Base-by-base conservation (phyloP, 1,139 yeast genomes). In the Suhomyces panamericanus region DNA sequence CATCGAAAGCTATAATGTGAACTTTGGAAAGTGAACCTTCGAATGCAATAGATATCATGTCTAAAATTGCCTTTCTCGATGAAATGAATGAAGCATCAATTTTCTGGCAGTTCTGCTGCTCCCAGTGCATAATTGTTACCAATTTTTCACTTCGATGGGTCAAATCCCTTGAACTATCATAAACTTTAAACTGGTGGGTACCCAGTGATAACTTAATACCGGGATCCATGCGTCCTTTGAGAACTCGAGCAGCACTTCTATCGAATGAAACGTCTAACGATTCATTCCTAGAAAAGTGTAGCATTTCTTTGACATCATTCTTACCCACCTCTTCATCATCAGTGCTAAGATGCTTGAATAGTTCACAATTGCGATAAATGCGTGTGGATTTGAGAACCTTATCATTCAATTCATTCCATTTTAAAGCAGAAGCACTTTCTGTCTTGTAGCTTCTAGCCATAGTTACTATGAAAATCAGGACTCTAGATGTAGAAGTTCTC, bases 1-100 rank as follows among this genome's bases (percentile, higher is more conserved):
- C 27, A 20, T 44, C 42, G 13, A n/a, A 33, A 10, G 12, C 24
- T 2, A 43, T 38, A 4, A 37, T 10, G n/a, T 28, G 15, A 15
- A 17, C 28, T 11, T 8, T 14, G 20, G 35, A 32, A 17, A 9
- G 13, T 4, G 7, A 2, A 6, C 13, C 15, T 2, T 20, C 2
- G 22, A 33, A 35, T 3, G 35, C 34, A 2, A 15, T 9, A 6
- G 22, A 11, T 24, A 38, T 26, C 17, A 35, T n/a, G 2, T 32
- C 34, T 4, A 27, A 14, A n/a, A 41, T 15, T 11, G 20, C 24
- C 17, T 39, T 22, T 36, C 47, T 31, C n/a, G 44, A 36, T 9
- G 35, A 36, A 12, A 41, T 28, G 1, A 44, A 6, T 22, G 37
- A 30, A 2, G 29, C 29, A 3, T 24, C 29, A 2, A 37, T 17